A percentile compares a stretch with the other conserved stretches of the same genome.
phyloP scores from a whole-genome alignment of 306 rosid genomes.

The Vigna unguiculata region DNA sequence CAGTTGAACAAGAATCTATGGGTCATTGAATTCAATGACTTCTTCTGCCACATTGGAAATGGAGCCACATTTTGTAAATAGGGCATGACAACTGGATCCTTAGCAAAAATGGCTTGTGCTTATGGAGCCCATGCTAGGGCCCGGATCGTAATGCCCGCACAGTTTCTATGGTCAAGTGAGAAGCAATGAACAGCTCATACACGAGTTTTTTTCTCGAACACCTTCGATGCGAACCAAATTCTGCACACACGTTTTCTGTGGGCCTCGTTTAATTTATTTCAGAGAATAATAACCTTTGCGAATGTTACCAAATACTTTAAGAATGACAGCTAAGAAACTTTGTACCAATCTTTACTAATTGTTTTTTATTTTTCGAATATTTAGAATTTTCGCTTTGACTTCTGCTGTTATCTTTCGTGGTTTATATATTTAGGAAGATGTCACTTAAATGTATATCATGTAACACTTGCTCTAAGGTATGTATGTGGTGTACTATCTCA shows the following conservation, averaged over 20 bases:
- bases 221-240: not conserved
- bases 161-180: slow-evolving; percentile 22
- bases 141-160: slow-evolving; percentile 7
- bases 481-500: no score
- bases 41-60: slow-evolving; percentile 31
- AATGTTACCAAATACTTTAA: not conserved
- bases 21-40: not conserved
- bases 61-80: slow-evolving; percentile 8
- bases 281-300: not conserved
- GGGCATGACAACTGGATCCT: slow-evolving; percentile 30
- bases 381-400: no score
- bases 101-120: slow-evolving; percentile 15
- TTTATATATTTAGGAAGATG: no score
- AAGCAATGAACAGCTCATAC: slow-evolving; percentile 26
- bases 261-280: not conserved
- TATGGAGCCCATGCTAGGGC: slow-evolving; percentile 44
- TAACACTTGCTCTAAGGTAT: no score
- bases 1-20: not conserved
- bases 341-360: no score
- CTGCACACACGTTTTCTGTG: not conserved
- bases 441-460: no score
- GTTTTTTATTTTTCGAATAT: no score
- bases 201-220: not conserved
- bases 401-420: no score
- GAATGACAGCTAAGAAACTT: not conserved